These are phyloP conservation scores for Helianthus annuus DNA, from an alignment of 129 eudicot species.

Conservation along the genomic window DNA sequence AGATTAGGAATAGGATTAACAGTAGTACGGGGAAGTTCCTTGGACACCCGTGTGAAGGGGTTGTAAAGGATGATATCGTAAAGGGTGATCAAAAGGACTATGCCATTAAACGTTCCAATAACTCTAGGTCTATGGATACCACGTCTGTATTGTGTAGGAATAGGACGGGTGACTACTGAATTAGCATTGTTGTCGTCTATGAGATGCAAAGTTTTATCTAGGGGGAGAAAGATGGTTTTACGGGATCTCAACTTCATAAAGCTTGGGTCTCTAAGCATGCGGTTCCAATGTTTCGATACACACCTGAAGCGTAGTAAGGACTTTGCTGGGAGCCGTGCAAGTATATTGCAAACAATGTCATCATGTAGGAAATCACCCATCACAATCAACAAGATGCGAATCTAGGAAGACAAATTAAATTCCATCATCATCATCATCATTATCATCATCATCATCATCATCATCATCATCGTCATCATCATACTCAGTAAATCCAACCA, in stretches of 20 bases:
- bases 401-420: no score
- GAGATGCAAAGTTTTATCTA: background rate
- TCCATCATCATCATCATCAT: no score
- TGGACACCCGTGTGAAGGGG: background rate
- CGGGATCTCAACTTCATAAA: conserved; percentile 5
- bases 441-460: no score
- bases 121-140: background rate
- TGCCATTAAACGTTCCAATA: conserved; percentile 10
- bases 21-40: background rate
- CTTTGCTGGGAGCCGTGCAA: conserved; percentile 6
- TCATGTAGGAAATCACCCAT: background rate
- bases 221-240: background rate
- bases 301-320: background rate
- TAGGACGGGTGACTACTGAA: background rate
- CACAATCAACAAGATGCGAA: no score
- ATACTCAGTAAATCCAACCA: no score
- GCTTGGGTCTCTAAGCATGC: background rate
- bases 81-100: conserved; percentile 1
- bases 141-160: no score
- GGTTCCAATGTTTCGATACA: background rate
- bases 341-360: background rate
- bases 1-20: no score
- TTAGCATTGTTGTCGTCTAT: background rate
- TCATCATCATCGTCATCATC: no score
- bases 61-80: background rate